Evolutionary conservation across 2,329 filamentous ascomycete species (phyloP).

Genomic region (Aspergillus quadricinctus): DNA sequence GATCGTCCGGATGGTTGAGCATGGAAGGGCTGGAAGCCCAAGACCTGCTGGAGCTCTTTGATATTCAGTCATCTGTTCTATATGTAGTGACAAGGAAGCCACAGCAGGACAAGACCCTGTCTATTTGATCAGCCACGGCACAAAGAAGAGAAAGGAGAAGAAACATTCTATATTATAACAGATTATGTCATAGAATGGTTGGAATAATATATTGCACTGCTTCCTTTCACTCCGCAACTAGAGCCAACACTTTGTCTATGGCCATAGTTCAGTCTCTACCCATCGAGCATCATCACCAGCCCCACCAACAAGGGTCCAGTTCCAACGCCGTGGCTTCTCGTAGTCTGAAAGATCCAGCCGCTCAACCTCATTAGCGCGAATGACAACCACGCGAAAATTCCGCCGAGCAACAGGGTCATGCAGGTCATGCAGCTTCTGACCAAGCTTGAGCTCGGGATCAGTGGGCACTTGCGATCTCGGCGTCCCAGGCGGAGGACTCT

Average conservation of each 20-base stretch:
- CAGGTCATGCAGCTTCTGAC: constrained; percentile 65
- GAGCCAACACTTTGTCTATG: constrained; percentile 28
- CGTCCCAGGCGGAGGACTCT: constrained; percentile 65
- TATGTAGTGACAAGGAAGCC: neutral
- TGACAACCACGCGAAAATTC: constrained; percentile 84
- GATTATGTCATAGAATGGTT: neutral
- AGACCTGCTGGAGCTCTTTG: neutral
- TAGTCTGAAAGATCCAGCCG: constrained; percentile 67
- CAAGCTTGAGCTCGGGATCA: constrained; percentile 45
- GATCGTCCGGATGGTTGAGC: neutral
- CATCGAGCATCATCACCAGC: constrained; percentile 49
- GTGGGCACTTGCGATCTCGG: constrained; percentile 51
- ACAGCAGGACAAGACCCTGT: neutral
- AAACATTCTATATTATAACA: neutral
- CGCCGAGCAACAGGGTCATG: constrained; percentile 64
- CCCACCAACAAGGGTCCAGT: constrained; percentile 57
- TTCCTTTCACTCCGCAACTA: neutral
- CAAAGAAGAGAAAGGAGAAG: neutral
- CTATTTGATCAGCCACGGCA: neutral
- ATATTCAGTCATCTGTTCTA: neutral
- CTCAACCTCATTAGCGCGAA: constrained; percentile 76
- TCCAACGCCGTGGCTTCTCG: constrained; percentile 58
- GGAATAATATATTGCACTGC: neutral
- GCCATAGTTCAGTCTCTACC: constrained; percentile 68
- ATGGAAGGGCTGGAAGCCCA: neutral